A percentile compares a stretch with the other conserved stretches of the same genome.
phyloP scores from a whole-genome alignment of 768 basidiomycete species.

The Mycena amicta region DNA sequence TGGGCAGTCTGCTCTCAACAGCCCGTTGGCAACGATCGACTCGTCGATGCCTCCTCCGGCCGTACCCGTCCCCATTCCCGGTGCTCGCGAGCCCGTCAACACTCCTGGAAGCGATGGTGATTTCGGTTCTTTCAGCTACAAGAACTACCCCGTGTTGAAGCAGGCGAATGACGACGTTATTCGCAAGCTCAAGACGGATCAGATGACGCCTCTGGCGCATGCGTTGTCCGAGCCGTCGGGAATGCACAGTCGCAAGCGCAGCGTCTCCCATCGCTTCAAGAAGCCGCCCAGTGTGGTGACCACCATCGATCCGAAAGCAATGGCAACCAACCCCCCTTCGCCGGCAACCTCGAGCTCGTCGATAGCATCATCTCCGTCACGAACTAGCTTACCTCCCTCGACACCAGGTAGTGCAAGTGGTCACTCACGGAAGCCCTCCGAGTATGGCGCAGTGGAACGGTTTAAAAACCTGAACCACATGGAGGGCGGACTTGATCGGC shows the following conservation, averaged over 20 bases:
- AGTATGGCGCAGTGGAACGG: conserved; percentile 83
- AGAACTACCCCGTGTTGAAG: conserved; percentile 93
- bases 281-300: conserved; percentile 82
- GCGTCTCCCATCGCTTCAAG: conserved; percentile 80
- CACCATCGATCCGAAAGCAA: conserved; percentile 56
- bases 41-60: conserved; percentile 45
- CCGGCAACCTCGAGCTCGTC: conserved; percentile 92
- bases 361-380: conserved; percentile 86
- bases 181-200: conserved; percentile 91
- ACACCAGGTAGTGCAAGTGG: conserved; percentile 65
- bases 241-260: conserved; percentile 69
- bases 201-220: conserved; percentile 76
- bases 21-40: conserved; percentile 44
- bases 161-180: conserved; percentile 99
- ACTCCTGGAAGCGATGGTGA: conserved; percentile 74
- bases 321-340: conserved; percentile 81
- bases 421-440: conserved; percentile 86
- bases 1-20: conserved; percentile 50
- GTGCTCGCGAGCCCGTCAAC: conserved; percentile 41
- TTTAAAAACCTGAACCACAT: conserved; percentile 85
- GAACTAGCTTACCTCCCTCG: conserved; percentile 69
- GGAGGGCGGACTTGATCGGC: conserved; percentile 68
- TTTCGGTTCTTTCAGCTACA: conserved; percentile 98
- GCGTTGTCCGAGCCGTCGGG: conserved; percentile 65
- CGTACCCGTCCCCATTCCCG: conserved; percentile 42